Evolutionary conservation across 2,329 filamentous ascomycete genomes (phyloP), one percentile per base, ranked within the genome.

Genomic region (Trichoderma sp.): DNA sequence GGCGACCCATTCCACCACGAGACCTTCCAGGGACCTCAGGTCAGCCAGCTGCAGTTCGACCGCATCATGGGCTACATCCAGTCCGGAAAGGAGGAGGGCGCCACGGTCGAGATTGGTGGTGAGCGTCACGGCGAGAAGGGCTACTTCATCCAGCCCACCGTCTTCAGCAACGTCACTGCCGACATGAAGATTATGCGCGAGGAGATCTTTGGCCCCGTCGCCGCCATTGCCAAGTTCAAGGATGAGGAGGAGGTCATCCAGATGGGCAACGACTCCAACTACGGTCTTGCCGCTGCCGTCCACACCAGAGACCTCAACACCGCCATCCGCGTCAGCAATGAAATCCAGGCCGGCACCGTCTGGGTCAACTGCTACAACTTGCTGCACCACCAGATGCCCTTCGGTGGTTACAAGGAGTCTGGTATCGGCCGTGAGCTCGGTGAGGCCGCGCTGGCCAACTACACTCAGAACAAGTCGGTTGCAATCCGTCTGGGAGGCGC

Each of bases 171-270:
- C 79, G 93, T 96, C 76, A 89, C 85, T 64, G 84, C 90, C 76
- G 89, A 95, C 82, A 97, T 96, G 93, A 95, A 93, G 89, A 96
- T 97, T 79, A 91, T 94, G 85, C 89, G 93, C 82, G 93, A 97
- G 85, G 94, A 97, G 85, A 96, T 97, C 81, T 97, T 97, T 81
- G 94, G 94, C 75, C 94, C 94, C 72, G 94, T 97, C 75, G 93
- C 90, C 85, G 88, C 92, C 78, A 91, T 97, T 77, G 88, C 91
- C 85, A 97, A 95, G 86, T 97, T 97, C 88, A 92, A 91, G 86
- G 90, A 87, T 76, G 91, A 93, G 84, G 92, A 91, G 51, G 94
- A 97, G 71, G 93, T 89, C 74, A 90, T 97, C 82, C 84, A 86
- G 76, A 83, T 92, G 68, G 92, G 88, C 76, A 96, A 97, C 87